A percentile compares a stretch with the other conserved stretches of the same genome.
phyloP scores from a whole-genome alignment of 495 filamentous ascomycete species.

The Annulohypoxylon bovei region DNA sequence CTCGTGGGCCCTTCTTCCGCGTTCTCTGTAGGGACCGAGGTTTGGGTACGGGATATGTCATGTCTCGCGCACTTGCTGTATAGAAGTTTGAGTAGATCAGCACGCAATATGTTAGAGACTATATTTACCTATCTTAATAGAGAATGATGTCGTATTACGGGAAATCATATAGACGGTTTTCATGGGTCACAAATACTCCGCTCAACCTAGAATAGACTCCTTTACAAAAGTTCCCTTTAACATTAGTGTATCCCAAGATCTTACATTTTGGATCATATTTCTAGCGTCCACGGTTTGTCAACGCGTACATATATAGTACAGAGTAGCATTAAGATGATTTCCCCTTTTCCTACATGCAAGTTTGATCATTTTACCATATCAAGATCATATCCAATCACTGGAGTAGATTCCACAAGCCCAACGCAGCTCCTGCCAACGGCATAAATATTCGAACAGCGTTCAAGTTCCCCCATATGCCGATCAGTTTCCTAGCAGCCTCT shows the following conservation, averaged over 20 bases:
- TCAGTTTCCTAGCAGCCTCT: slow-evolving; percentile 42
- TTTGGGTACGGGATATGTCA: background rate
- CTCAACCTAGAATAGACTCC: too few species aligned
- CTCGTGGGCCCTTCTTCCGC: background rate
- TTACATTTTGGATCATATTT: too few species aligned
- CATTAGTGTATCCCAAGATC: too few species aligned
- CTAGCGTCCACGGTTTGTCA: background rate
- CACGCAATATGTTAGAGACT: too few species aligned
- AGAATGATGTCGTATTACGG: too few species aligned
- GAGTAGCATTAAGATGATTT: background rate
- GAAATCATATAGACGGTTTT: too few species aligned
- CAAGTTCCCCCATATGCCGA: slow-evolving; percentile 50
- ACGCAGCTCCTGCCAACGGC: slow-evolving; percentile 49
- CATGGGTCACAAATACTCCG: too few species aligned
- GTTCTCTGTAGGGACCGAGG: too few species aligned
- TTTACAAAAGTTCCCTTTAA: too few species aligned
- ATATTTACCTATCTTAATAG: too few species aligned
- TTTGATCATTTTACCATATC: background rate
- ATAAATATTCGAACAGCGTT: slow-evolving; percentile 52
- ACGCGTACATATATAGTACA: background rate
- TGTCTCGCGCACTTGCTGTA: background rate
- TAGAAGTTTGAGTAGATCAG: too few species aligned
- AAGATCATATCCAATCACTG: slow-evolving; percentile 12
- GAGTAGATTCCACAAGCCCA: slow-evolving; percentile 47
- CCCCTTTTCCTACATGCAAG: background rate